Percentiles rank a stretch among this genome's conserved stretches.
Evolutionary conservation across 129 eudicot genomes (phyloP).

Genomic region (Pseudognaphalium luteoalbum): DNA sequence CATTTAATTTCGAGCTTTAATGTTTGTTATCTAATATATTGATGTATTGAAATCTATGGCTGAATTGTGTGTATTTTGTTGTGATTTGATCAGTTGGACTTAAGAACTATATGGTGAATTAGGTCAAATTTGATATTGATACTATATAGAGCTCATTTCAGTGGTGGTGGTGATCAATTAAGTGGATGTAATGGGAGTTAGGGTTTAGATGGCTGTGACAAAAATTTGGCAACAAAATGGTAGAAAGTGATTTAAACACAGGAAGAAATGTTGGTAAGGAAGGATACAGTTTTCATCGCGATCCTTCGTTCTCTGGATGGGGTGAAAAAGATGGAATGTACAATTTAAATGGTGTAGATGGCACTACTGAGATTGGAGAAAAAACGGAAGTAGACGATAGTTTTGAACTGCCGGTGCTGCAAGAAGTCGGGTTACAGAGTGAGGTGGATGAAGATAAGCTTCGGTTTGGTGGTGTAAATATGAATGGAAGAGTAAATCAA

Average conservation of each 20-base stretch:
- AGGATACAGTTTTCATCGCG: slow-evolving; percentile 41
- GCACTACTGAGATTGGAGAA: slow-evolving; percentile 18
- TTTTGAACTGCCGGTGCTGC: slow-evolving; percentile 55
- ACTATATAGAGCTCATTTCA: slow-evolving; percentile 12
- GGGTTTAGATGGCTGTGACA: slow-evolving; percentile 34
- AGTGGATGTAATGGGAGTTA: neutral
- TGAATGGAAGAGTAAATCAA: slow-evolving; percentile 29
- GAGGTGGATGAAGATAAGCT: slow-evolving; percentile 32
- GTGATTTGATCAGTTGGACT: slow-evolving; percentile 28
- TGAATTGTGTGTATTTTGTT: neutral
- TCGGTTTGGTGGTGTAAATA: slow-evolving; percentile 22
- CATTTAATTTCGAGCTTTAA: no score
- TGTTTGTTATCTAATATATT: no score
- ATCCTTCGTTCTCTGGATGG: slow-evolving; percentile 70
- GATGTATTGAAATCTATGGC: neutral
- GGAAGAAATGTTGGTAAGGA: slow-evolving; percentile 22
- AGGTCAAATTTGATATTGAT: slow-evolving; percentile 26
- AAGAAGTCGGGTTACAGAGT: slow-evolving; percentile 24
- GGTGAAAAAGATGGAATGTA: slow-evolving; percentile 42
- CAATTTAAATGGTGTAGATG: slow-evolving; percentile 25
- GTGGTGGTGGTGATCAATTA: slow-evolving; percentile 1
- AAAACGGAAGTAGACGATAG: slow-evolving; percentile 33
- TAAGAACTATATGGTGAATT: slow-evolving; percentile 9
- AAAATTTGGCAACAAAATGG: slow-evolving; percentile 30
- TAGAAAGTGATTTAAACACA: slow-evolving; percentile 33